Base-by-base conservation (phyloP, 768 basidiomycete species). In the Atractiella rhizophila region DNA sequence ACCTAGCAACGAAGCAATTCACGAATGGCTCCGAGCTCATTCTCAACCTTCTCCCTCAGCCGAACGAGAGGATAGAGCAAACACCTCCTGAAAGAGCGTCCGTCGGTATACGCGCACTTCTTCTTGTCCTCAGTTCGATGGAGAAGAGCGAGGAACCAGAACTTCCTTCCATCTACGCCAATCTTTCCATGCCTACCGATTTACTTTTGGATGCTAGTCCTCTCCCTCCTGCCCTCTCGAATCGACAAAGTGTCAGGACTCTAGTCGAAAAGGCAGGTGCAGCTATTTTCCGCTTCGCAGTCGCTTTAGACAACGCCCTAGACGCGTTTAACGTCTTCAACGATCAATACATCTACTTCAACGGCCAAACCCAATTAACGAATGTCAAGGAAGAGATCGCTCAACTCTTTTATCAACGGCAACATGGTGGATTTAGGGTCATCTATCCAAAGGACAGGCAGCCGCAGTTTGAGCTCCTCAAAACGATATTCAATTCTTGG, bases 1-100 rank as follows among this genome's bases (percentile, higher is more conserved):
- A 78, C 55, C 64, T 82, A 39, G 67, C 83, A 34, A 73, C 73
- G 9, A 74, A 79, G 16, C 71, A 86, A 57, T 70, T 78, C 41
- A 82, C 88, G 23, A 76, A 74, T 47, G 85, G 83, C 6, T 66
- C 69, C 52, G 81, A 86, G 35, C 59, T 85, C 23, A 74, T 77
- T 52, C 51, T 83, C 46, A 76, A 81, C 4, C 66, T 83, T 24
- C 64, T 88, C 40, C 77, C 34, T 16, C 45, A 63, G 51, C 32
- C 55, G 10, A 53, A 62, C 13, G 59, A 51, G 36, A 52, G 63
- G 15, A 58, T 73, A 16, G 69, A 74, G 5, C 45, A 46, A 5
- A 25, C 51, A 12, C 28, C 51, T 10, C 71, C 75, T 1, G 85
- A 88, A 49, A 64, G 78, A 43, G 70, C 73, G 24, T 62, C 69